Evolutionary conservation across 2,329 filamentous ascomycete genomes (phyloP).

Genomic region (Aureobasidium zeae): DNA sequence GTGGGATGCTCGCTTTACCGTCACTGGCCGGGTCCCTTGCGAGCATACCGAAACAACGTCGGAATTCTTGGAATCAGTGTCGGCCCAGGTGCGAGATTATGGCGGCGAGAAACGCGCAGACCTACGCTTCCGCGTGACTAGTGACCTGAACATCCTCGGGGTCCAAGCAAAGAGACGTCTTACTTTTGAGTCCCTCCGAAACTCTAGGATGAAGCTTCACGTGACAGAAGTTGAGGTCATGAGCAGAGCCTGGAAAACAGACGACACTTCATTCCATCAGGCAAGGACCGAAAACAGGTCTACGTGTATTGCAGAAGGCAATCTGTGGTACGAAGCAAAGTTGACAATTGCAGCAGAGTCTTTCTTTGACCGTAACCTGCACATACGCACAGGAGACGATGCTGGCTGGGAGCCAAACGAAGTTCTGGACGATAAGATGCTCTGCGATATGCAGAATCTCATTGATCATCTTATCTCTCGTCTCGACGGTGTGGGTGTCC

Average conservation of each 20-base stretch:
- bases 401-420: constrained; percentile 14
- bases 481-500: constrained; percentile 21
- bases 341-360: constrained; percentile 2
- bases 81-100: constrained; percentile 12
- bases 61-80: constrained; percentile 12
- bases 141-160: constrained; percentile 17
- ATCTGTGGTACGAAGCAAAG: constrained; percentile 22
- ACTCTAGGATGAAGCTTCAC: constrained; percentile 2
- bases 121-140: background rate
- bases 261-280: constrained; percentile 6
- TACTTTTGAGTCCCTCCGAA: background rate
- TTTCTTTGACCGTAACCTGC: constrained; percentile 13
- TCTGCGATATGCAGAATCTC: constrained; percentile 11
- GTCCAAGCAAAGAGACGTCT: constrained; percentile 19
- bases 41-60: background rate
- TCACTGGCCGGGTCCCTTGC: background rate
- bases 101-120: background rate
- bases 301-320: constrained; percentile 3
- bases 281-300: background rate
- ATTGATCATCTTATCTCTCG: constrained; percentile 17
- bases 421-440: constrained; percentile 1
- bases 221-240: constrained; percentile 15
- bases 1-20: constrained; percentile 20
- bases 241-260: background rate
- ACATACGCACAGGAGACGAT: constrained; percentile 7